phyloP scores from a whole-genome alignment of 139 green algal species.

The Diplosphaera chodatii region DNA sequence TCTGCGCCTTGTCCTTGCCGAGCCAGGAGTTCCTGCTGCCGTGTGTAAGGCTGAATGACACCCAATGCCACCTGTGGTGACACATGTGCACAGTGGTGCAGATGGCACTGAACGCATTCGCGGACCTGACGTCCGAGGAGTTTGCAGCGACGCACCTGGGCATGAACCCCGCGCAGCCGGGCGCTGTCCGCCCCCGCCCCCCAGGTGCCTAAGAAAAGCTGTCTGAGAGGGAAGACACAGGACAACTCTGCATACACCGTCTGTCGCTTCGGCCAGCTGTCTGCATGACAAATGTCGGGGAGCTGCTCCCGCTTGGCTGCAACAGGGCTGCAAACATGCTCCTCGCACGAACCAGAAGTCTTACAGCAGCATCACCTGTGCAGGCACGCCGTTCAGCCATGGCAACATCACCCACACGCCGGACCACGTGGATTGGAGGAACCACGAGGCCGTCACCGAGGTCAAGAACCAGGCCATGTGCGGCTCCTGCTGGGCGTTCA shows the following conservation, averaged over 20 bases:
- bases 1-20: neutral
- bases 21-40: too few relatives aligned
- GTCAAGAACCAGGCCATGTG: slow-evolving; percentile 93
- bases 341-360: too few relatives aligned
- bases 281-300: too few relatives aligned
- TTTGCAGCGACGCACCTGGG: slow-evolving; percentile 54
- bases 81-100: slow-evolving; percentile 6
- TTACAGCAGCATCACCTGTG: too few relatives aligned
- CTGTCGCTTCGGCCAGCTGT: too few relatives aligned
- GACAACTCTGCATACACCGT: too few relatives aligned
- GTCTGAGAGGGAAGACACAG: too few relatives aligned
- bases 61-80: too few relatives aligned
- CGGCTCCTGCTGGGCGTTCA: slow-evolving; percentile 82
- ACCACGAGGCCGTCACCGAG: slow-evolving; percentile 69
- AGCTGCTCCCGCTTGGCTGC: too few relatives aligned
- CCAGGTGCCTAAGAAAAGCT: slow-evolving; percentile 15
- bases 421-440: slow-evolving; percentile 67
- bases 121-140: slow-evolving; percentile 83
- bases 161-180: slow-evolving; percentile 16
- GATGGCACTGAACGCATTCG: slow-evolving; percentile 82
- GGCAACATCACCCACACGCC: slow-evolving; percentile 32
- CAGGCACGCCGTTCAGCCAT: slow-evolving; percentile 36
- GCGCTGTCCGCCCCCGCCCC: neutral
- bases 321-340: too few relatives aligned
- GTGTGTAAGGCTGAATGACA: too few relatives aligned